These are phyloP conservation scores for Hsuehochloa calcarea DNA, from an alignment of 176 grass and related monocot genomes.

Conservation along the genomic window DNA sequence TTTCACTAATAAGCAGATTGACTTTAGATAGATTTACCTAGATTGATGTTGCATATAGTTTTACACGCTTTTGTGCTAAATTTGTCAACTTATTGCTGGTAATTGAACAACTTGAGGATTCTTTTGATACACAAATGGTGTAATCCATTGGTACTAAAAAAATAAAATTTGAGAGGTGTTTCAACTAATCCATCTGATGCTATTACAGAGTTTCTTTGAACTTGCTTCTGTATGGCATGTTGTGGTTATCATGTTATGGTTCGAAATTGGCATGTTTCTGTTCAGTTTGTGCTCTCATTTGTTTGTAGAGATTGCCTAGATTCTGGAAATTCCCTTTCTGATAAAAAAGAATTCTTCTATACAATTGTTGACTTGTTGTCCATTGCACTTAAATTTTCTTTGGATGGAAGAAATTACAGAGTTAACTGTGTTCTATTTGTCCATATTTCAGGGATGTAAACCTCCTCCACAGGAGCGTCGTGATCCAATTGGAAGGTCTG, in stretches of 20 bases:
- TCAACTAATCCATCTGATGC: not conserved
- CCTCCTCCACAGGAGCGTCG: constrained; percentile 35
- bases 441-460: constrained; percentile 56
- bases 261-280: not conserved
- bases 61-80: not conserved
- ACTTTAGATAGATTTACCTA: not conserved
- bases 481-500: constrained; percentile 52
- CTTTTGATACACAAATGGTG: not conserved
- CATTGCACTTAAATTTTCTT: not conserved
- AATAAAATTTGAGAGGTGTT: not conserved
- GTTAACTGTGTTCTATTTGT: constrained; percentile 7
- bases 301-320: not conserved
- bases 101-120: not conserved
- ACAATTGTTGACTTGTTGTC: not conserved
- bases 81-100: constrained; percentile 10
- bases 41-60: not conserved
- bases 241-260: not conserved
- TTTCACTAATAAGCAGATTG: not conserved
- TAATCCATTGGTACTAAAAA: not conserved
- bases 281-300: not conserved
- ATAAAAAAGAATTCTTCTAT: not conserved
- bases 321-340: not conserved
- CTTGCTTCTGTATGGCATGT: constrained; percentile 2
- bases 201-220: not conserved
- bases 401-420: not conserved